Evolutionary conservation across 345 rosid species (phyloP).

Genomic region (Euphorbia peplus): DNA sequence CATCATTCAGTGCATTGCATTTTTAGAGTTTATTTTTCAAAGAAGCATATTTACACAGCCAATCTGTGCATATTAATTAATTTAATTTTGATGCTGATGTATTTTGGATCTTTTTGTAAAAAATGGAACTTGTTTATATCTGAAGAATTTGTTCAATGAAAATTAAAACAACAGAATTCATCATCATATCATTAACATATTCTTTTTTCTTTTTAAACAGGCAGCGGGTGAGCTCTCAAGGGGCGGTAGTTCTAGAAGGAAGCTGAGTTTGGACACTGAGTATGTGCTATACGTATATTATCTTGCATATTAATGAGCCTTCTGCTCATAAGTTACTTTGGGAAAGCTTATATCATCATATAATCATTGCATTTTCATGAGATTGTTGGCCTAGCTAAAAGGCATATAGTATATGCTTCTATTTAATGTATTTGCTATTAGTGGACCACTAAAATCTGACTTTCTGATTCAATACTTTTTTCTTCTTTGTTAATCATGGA

Average conservation of each 20-base stretch:
- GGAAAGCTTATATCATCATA: neutral
- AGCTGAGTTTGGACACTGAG: conserved; percentile 79
- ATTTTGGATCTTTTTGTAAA: neutral
- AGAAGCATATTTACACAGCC: neutral
- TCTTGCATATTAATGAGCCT: conserved; percentile 6
- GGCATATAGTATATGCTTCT: neutral
- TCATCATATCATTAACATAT: conserved; percentile 10
- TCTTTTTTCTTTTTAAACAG: conserved; percentile 39
- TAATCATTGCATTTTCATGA: neutral
- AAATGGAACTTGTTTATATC: neutral
- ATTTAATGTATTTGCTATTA: neutral
- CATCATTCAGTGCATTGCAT: neutral
- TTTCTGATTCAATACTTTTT: conserved; percentile 4
- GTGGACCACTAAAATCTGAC: neutral
- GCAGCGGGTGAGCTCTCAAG: conserved; percentile 68
- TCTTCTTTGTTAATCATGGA: conserved; percentile 13
- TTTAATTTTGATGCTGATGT: neutral
- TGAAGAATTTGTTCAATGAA: neutral
- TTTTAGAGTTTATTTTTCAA: neutral
- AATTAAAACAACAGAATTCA: neutral
- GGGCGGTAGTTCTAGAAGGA: conserved; percentile 64
- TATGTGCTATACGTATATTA: conserved; percentile 39
- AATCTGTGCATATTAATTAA: neutral
- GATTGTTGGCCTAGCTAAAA: conserved; percentile 5
- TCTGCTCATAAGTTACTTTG: neutral